Conservation (phyloP, 192 early-diverging fungal species). For the Neocallimastix lanati region DNA sequence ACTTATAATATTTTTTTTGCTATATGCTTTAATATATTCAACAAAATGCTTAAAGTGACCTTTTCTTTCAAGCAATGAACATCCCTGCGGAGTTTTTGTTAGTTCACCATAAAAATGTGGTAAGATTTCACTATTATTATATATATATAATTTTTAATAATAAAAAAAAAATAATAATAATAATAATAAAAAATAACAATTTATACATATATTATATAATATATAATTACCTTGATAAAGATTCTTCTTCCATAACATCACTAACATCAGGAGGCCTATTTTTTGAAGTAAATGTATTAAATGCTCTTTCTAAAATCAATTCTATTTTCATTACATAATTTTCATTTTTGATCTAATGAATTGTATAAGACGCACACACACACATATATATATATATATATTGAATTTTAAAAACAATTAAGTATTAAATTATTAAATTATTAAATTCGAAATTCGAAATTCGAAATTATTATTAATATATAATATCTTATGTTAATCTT, state of each 20-base stretch:
- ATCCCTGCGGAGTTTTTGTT: conserved; percentile 56
- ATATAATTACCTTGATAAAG: conserved; percentile 1
- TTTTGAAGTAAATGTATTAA: neutral
- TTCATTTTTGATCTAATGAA: conserved; percentile 39
- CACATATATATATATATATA: too few species aligned
- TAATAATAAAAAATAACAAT: too few species aligned
- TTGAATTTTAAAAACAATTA: too few species aligned
- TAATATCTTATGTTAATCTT: too few species aligned
- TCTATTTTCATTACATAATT: conserved; percentile 50
- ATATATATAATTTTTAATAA: neutral
- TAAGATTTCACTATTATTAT: conserved; percentile 13
- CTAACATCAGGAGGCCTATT: conserved; percentile 1
- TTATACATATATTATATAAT: neutral
- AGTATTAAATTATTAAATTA: too few species aligned
- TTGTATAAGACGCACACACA: too few species aligned
- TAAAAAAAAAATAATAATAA: neutral
- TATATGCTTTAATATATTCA: conserved; percentile 28
- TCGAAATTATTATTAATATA: too few species aligned
- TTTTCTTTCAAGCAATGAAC: conserved; percentile 30
- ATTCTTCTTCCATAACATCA: conserved; percentile 11
- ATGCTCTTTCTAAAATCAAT: conserved; percentile 31
- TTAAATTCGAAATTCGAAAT: too few species aligned
- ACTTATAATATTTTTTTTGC: conserved; percentile 8
- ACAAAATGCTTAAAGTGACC: conserved; percentile 51
- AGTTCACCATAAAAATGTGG: conserved; percentile 70